These are phyloP conservation scores for Solanum medicagineum DNA, from an alignment of 257 asterid genomes.

Conservation along the genomic window DNA sequence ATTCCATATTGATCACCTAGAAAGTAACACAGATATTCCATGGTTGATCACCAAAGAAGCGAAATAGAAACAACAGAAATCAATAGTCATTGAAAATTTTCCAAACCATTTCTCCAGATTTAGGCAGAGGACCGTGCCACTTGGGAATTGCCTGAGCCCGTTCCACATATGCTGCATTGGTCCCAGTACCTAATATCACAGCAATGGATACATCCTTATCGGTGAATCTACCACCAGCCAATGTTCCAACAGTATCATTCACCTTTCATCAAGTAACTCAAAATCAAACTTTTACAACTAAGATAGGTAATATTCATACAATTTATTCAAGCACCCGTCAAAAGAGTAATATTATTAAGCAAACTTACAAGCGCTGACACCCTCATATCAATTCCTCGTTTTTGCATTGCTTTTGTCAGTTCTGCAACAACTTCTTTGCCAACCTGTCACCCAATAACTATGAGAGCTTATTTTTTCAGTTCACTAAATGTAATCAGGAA, in stretches of 20 bases:
- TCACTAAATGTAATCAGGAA: background rate
- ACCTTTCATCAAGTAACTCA: constrained; percentile 29
- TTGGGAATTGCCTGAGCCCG: constrained; percentile 62
- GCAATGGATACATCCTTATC: constrained; percentile 36
- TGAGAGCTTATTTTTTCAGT: background rate
- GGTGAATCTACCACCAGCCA: constrained; percentile 58
- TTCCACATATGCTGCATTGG: constrained; percentile 59
- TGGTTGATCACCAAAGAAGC: background rate
- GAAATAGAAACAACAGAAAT: background rate
- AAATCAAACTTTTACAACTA: background rate
- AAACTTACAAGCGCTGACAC: constrained; percentile 59
- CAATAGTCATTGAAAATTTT: background rate
- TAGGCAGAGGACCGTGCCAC: constrained; percentile 53
- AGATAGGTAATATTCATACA: background rate
- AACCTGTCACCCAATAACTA: constrained; percentile 25
- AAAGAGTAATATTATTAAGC: background rate
- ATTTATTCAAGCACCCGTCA: background rate
- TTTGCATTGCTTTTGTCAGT: constrained; percentile 45
- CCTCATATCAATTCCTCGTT: constrained; percentile 47
- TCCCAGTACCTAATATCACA: constrained; percentile 60
- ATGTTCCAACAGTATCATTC: constrained; percentile 60
- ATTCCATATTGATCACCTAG: constrained; percentile 91
- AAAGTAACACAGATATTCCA: background rate
- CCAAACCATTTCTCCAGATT: constrained; percentile 81
- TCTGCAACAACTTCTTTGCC: constrained; percentile 57